Base-by-base conservation (phyloP, 768 basidiomycete species). In the Boletus pseudo-olivaceus region DNA sequence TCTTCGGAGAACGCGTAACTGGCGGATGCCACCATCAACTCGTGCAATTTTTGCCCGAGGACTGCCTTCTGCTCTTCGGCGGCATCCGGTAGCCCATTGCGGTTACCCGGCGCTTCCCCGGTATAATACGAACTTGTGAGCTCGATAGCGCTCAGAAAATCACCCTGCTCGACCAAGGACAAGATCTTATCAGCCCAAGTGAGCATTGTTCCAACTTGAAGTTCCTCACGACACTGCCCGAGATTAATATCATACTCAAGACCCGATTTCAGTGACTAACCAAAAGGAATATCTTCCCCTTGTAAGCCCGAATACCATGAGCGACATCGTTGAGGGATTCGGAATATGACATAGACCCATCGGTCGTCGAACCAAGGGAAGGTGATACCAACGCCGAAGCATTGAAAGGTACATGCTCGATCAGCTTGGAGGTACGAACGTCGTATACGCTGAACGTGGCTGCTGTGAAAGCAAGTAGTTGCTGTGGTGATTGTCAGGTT, bases 111-210 rank as follows among this genome's bases (percentile, higher is more conserved):
- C 2, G 90, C 88, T 35, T 83, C 81, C 9, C 85, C 87, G 15
- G 82, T 73, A 68, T 93, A 93, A 72, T 95, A 99, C 0, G 82
- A 77, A 26, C 89, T 81, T 0, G 91, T 81, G 23, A 95, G 76
- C 49, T 95, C 87, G 57, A 98, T 96, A 3, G 97, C 96, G 45
- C 79, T 82, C 41, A 98, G 77, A 66, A 98, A 96, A 65, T 98
- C 86, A 14, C 94, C 93, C 10, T 79, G 78, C 64, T 92, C 81
- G 27, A 98, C 93, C 43, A 87, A 81, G 1, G 83, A 78, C 41
- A 99, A 75, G 23, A 98, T 86, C 41, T 88, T 84, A 68, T 99
- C 97, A 6, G 96, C 93, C 97, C 97, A 99, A 1, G 93, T 92
- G 30, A 94, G 75, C 20, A 98, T 76, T 2, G 88, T 90, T 27